A percentile compares a stretch with the other conserved stretches of the same genome.
These are phyloP conservation scores for Solanum pimpinellifolium DNA, from an alignment of 257 asterid genomes.

Conservation along the genomic window DNA sequence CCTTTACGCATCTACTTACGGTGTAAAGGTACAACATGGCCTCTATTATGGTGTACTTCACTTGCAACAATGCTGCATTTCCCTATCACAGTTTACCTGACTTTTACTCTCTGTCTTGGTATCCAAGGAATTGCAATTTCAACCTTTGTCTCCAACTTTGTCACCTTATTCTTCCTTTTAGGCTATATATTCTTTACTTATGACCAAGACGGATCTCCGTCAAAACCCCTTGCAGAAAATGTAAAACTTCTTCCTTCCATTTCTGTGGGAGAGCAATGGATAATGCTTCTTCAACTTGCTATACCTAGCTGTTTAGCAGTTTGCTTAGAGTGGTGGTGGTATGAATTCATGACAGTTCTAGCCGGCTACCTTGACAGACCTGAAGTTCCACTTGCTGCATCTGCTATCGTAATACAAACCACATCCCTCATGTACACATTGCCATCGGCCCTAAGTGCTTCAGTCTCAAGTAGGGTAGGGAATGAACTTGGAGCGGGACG, in stretches of 20 bases:
- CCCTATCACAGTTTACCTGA: constrained; percentile 60
- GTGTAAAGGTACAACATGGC: constrained; percentile 77
- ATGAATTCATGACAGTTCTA: constrained; percentile 77
- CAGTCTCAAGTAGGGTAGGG: constrained; percentile 81
- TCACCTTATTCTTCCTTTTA: constrained; percentile 48
- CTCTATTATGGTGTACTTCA: constrained; percentile 74
- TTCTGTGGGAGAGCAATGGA: constrained; percentile 60
- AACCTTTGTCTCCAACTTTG: constrained; percentile 40
- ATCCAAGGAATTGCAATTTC: constrained; percentile 73
- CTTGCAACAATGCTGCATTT: constrained; percentile 54
- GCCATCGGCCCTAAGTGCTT: constrained; percentile 84
- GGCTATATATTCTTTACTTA: constrained; percentile 27
- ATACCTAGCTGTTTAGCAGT: constrained; percentile 72
- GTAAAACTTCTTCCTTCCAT: constrained; percentile 16
- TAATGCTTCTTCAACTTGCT: constrained; percentile 50
- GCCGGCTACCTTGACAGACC: constrained; percentile 81
- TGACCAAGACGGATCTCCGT: constrained; percentile 12
- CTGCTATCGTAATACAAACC: constrained; percentile 92
- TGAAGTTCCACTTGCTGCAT: constrained; percentile 68
- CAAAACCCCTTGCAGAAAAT: constrained; percentile 21
- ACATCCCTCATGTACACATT: constrained; percentile 91
- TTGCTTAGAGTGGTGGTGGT: constrained; percentile 99
- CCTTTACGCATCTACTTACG: constrained; percentile 83
- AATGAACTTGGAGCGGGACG: constrained; percentile 88
- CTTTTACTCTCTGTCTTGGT: constrained; percentile 62